A percentile compares a stretch with the other conserved stretches of the same genome.
These are phyloP conservation scores for Endocalyx cinctus DNA, from an alignment of 2,329 filamentous ascomycete species.

Conservation along the genomic window DNA sequence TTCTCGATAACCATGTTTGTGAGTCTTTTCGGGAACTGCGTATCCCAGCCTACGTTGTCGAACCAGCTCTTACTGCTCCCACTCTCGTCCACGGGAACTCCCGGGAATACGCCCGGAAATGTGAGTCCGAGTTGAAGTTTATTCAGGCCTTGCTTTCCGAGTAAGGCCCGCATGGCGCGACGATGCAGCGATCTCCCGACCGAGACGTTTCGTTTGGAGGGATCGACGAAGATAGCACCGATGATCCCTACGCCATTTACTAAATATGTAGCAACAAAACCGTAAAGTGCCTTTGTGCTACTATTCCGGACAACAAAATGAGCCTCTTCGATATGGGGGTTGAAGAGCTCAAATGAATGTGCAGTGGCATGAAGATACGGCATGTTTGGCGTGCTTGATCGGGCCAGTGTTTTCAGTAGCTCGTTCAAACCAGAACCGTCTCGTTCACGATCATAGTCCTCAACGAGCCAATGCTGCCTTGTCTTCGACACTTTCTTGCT, in stretches of 20 bases:
- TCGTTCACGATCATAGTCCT: slow-evolving; percentile 76
- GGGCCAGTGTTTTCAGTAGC: slow-evolving; percentile 67
- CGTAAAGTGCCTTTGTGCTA: slow-evolving; percentile 84
- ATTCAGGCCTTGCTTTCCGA: slow-evolving; percentile 66
- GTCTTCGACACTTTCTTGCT: slow-evolving; percentile 84
- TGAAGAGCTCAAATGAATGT: slow-evolving; percentile 70
- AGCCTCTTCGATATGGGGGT: slow-evolving; percentile 67
- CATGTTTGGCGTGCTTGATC: slow-evolving; percentile 61
- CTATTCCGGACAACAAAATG: slow-evolving; percentile 94
- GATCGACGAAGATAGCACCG: slow-evolving; percentile 85
- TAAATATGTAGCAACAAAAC: slow-evolving; percentile 87
- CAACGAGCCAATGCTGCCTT: slow-evolving; percentile 92
- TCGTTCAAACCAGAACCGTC: slow-evolving; percentile 70
- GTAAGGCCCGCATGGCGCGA: slow-evolving; percentile 70
- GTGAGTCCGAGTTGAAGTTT: slow-evolving; percentile 77
- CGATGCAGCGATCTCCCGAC: slow-evolving; percentile 89
- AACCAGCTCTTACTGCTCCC: slow-evolving; percentile 69
- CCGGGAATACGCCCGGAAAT: slow-evolving; percentile 80
- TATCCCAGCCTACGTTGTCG: slow-evolving; percentile 84
- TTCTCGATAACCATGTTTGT: slow-evolving; percentile 70
- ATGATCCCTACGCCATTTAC: slow-evolving; percentile 69
- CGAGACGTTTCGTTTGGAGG: slow-evolving; percentile 76
- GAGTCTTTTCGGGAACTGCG: slow-evolving; percentile 50
- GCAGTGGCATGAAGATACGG: slow-evolving; percentile 69
- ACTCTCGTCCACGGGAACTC: slow-evolving; percentile 62